These are phyloP conservation scores for Aspergillus alliaceus DNA, from an alignment of 2,329 filamentous ascomycete genomes.

Conservation along the genomic window DNA sequence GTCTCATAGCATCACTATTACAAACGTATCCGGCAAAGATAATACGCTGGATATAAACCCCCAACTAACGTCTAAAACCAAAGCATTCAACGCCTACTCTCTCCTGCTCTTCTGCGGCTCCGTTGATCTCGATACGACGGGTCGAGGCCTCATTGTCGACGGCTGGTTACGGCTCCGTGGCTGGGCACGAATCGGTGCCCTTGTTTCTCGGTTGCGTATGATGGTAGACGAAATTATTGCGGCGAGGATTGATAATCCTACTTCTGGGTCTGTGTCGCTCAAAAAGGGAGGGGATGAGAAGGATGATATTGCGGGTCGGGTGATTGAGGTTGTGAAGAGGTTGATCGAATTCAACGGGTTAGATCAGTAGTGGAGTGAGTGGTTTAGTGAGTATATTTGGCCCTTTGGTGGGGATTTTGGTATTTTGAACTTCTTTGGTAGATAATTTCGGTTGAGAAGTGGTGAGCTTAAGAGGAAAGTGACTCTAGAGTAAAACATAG, in stretches of 20 bases:
- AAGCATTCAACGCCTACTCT: slow-evolving; percentile 80
- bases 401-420: slow-evolving; percentile 6
- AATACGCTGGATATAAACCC: neutral
- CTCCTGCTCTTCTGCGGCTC: slow-evolving; percentile 84
- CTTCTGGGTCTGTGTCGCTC: slow-evolving; percentile 51
- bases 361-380: slow-evolving; percentile 55
- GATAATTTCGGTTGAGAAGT: neutral
- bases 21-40: too few species aligned
- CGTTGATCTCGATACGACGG: slow-evolving; percentile 82
- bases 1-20: slow-evolving; percentile 33
- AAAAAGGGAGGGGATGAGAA: neutral
- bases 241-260: slow-evolving; percentile 75
- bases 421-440: neutral
- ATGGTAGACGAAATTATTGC: slow-evolving; percentile 86
- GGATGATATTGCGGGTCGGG: slow-evolving; percentile 37
- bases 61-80: slow-evolving; percentile 6
- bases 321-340: slow-evolving; percentile 74
- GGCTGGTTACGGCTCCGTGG: slow-evolving; percentile 84
- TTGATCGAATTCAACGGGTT: slow-evolving; percentile 88
- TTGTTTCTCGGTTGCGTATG: slow-evolving; percentile 77
- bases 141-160: slow-evolving; percentile 84
- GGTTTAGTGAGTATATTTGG: slow-evolving; percentile 6
- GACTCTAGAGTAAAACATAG: neutral
- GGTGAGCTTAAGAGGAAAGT: neutral
- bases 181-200: slow-evolving; percentile 91